Conservation (phyloP, 768 basidiomycete species). For the Lyophyllum semitale region DNA sequence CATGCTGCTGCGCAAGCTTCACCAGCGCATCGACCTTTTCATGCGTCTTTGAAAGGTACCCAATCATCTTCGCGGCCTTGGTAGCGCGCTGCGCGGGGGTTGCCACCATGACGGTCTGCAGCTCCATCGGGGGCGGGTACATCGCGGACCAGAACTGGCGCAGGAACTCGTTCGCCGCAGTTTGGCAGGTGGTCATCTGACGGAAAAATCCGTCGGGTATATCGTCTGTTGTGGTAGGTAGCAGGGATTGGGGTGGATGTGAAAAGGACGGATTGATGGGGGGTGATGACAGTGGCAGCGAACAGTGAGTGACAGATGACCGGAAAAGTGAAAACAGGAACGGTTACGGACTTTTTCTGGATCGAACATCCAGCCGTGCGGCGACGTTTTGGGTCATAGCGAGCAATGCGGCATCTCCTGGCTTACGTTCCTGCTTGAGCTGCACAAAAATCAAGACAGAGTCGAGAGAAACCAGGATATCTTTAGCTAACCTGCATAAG, state of each 20-base stretch:
- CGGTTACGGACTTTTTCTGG: constrained; percentile 57
- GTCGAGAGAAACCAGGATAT: background rate
- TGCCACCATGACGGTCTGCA: constrained; percentile 46
- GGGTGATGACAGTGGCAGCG: constrained; percentile 1
- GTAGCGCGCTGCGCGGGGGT: constrained; percentile 71
- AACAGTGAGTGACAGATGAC: constrained; percentile 1
- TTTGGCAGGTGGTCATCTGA: constrained; percentile 88
- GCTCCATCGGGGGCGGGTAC: constrained; percentile 71
- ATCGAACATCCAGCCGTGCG: constrained; percentile 67
- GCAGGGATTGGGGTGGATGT: background rate
- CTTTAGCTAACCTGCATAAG: constrained; percentile 52
- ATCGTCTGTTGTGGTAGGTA: constrained; percentile 51
- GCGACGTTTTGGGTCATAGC: constrained; percentile 82
- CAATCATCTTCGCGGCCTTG: constrained; percentile 87
- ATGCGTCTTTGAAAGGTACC: constrained; percentile 74
- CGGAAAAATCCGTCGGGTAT: constrained; percentile 78
- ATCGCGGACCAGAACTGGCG: constrained; percentile 94
- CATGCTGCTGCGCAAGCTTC: constrained; percentile 55
- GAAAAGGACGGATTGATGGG: no score
- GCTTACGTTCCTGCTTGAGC: constrained; percentile 69
- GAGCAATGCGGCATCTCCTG: constrained; percentile 66
- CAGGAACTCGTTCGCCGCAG: constrained; percentile 92
- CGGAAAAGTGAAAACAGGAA: background rate
- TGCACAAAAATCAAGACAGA: constrained; percentile 23
- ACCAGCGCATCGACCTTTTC: constrained; percentile 86